Evolutionary conservation across 805 yeast genomes (phyloP).

Genomic region (Wickerhamomyces tratensis): DNA sequence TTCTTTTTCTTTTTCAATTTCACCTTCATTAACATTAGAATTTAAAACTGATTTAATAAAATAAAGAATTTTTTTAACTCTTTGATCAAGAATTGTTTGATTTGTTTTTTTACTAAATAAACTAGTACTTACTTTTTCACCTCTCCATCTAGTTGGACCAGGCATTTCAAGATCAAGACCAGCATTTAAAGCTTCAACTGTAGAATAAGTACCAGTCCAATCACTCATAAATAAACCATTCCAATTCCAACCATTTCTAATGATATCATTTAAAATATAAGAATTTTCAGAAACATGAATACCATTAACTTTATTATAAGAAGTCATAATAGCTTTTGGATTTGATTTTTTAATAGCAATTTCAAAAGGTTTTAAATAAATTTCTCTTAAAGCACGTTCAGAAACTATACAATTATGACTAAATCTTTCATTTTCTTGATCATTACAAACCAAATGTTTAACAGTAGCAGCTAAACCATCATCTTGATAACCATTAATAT

Average conservation of each 20-base stretch:
- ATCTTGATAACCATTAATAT: slow-evolving; percentile 43
- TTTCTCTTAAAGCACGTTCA: slow-evolving; percentile 52
- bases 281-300: slow-evolving; percentile 38
- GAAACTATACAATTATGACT: slow-evolving; percentile 37
- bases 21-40: slow-evolving; percentile 33
- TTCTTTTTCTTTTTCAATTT: slow-evolving; percentile 6
- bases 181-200: slow-evolving; percentile 34
- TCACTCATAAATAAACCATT: slow-evolving; percentile 49
- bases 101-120: slow-evolving; percentile 29
- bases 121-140: slow-evolving; percentile 27
- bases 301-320: slow-evolving; percentile 55
- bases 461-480: slow-evolving; percentile 40
- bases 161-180: slow-evolving; percentile 62
- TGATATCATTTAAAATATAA: slow-evolving; percentile 30
- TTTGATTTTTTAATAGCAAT: slow-evolving; percentile 41
- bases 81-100: slow-evolving; percentile 31
- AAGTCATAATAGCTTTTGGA: slow-evolving; percentile 48
- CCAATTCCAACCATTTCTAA: slow-evolving; percentile 48
- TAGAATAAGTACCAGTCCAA: slow-evolving; percentile 51
- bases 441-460: slow-evolving; percentile 54
- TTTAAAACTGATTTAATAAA: slow-evolving; percentile 33
- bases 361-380: slow-evolving; percentile 52
- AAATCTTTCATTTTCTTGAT: slow-evolving; percentile 44
- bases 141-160: slow-evolving; percentile 41
- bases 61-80: slow-evolving; percentile 36